A percentile compares a stretch with the other conserved stretches of the same genome.
Conservation (phyloP, 768 basidiomycete species). For the Amanita muscaria region DNA sequence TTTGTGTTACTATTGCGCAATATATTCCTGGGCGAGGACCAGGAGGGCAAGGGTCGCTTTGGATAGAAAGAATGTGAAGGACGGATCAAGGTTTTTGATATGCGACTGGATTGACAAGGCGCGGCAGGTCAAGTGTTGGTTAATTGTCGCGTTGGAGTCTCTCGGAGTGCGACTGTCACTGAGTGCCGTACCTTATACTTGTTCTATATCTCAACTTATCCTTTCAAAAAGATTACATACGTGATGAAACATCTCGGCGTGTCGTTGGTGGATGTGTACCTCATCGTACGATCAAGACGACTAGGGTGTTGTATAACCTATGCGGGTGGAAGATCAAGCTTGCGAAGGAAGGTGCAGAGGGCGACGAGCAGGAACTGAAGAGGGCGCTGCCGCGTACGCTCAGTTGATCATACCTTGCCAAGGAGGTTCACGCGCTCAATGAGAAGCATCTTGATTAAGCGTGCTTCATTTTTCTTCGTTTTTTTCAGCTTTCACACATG, state of each 20-base stretch:
- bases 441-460: slow-evolving; percentile 61
- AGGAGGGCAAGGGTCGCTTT: slow-evolving; percentile 63
- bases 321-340: slow-evolving; percentile 92
- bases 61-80: slow-evolving; percentile 85
- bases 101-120: slow-evolving; percentile 93
- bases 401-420: slow-evolving; percentile 79
- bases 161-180: slow-evolving; percentile 86
- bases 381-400: slow-evolving; percentile 59
- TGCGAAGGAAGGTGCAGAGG: slow-evolving; percentile 57
- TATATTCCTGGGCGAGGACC: slow-evolving; percentile 37
- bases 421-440: slow-evolving; percentile 78
- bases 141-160: slow-evolving; percentile 98
- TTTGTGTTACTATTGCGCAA: slow-evolving; percentile 26
- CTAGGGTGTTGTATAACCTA: slow-evolving; percentile 89
- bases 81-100: slow-evolving; percentile 79
- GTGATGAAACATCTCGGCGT: slow-evolving; percentile 88
- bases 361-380: slow-evolving; percentile 38
- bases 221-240: slow-evolving; percentile 67
- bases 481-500: too few relatives aligned
- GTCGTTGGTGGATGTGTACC: slow-evolving; percentile 87
- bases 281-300: slow-evolving; percentile 83
- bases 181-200: slow-evolving; percentile 31
- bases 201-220: background rate
- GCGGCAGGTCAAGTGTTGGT: slow-evolving; percentile 81
- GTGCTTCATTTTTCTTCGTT: background rate